Base-by-base conservation (phyloP, 2,329 filamentous ascomycete species). In the Talaromyces piceae region DNA sequence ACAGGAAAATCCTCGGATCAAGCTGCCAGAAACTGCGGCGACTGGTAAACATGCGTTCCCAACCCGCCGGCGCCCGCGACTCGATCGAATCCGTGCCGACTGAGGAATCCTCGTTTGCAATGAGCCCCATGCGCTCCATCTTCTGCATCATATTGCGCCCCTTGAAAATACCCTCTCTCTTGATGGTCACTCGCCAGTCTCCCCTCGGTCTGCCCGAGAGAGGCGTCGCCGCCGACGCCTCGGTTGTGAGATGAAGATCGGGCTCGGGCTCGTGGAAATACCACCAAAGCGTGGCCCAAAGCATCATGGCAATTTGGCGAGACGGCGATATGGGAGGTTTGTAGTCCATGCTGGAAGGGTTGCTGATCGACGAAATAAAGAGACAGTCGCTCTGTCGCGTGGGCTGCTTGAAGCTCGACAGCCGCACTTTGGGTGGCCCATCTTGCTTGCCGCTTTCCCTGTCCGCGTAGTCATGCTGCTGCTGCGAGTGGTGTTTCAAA, bases 271-370 rank as follows among this genome's bases (percentile, higher is more conserved):
- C 88, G 71, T 96, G 91, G 61, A 96, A 97, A 74, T 97, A 97
- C 91, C 91, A 97, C 74, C 89, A 95, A 39, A 97, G 75, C 1
- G 89, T 91, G 28, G 90, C 83, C 88, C 89, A 97, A 5, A 97
- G 78, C 86, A 96, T 95, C 88, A 96, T 90, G 58, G 91, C 91
- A 54, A 95, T 88, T 71, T 95, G 88, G 41, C 91, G 78, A 1
- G 89, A 93, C 0, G 88, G 88, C 55, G 89, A 95, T 12, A 78
- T 82, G 1, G 86, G 80, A 1, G 88, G 82, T 64, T 87, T 88
- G 72, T 86, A 94, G 45, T 95, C 89, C 64, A 73, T 81, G 66
- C 77, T 87, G 46, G 86, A 86, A 0, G 91, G 89, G 58, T 87
- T 88, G 46, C 88, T 91, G 56, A 95, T 90, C 55, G 88, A 91